Percentiles rank a stretch among this genome's conserved stretches.
Evolutionary conservation across 495 filamentous ascomycete species (phyloP).

Genomic region (Penicillium lividum): DNA sequence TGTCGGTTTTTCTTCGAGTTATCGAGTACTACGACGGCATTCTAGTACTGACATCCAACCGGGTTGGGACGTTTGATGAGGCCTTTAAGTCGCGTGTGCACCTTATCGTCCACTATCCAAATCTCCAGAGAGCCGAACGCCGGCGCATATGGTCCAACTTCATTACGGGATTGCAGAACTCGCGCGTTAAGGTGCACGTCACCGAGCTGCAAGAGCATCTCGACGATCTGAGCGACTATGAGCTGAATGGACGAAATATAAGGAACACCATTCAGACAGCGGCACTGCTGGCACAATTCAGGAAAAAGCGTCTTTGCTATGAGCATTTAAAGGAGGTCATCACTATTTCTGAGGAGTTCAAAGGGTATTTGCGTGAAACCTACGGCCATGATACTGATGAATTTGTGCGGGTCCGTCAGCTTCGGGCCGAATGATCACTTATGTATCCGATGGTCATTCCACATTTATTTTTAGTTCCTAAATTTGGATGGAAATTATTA

Average conservation of each 20-base stretch:
- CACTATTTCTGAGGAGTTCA: no score
- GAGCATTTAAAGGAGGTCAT: no score
- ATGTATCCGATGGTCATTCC: no score
- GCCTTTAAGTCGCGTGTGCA: conserved; percentile 55
- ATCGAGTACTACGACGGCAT: conserved; percentile 58
- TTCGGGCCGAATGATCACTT: no score
- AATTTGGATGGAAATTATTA: no score
- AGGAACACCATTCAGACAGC: conserved; percentile 21
- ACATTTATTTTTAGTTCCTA: no score
- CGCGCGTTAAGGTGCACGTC: not conserved
- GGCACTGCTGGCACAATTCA: not conserved
- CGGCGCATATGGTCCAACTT: conserved; percentile 42
- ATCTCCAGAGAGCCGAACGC: conserved; percentile 17
- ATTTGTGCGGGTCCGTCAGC: no score
- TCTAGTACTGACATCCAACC: conserved; percentile 36
- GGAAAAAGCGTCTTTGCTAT: no score
- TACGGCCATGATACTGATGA: no score
- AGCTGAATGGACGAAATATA: conserved; percentile 42
- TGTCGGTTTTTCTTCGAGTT: conserved; percentile 54
- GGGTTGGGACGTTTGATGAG: conserved; percentile 51
- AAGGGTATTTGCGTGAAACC: no score
- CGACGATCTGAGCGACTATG: conserved; percentile 12
- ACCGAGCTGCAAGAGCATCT: not conserved
- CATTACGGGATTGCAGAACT: conserved; percentile 20
- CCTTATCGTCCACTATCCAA: conserved; percentile 41